phyloP scores from a whole-genome alignment of 345 rosid species.

The Ailanthus altissimus region DNA sequence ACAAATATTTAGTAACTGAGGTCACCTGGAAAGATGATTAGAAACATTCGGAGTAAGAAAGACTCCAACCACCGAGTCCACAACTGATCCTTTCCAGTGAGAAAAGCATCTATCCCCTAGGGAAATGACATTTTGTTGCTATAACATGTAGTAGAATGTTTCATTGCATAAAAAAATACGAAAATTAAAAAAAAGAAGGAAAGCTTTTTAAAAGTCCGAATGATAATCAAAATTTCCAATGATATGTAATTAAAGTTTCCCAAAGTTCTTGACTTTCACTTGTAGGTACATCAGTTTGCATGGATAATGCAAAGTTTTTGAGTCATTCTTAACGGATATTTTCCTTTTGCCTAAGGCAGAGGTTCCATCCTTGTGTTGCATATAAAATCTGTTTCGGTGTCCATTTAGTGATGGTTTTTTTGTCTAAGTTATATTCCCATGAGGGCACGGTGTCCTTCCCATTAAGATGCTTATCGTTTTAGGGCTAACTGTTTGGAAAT shows the following conservation, averaged over 20 bases:
- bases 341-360: not conserved
- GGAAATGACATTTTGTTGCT: slow-evolving; percentile 19
- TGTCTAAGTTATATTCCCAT: not conserved
- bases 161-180: no score
- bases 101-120: slow-evolving; percentile 96
- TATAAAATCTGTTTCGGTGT: not conserved
- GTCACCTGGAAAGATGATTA: slow-evolving; percentile 90
- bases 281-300: not conserved
- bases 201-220: not conserved
- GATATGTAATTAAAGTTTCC: not conserved
- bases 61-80: slow-evolving; percentile 96
- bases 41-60: slow-evolving; percentile 98
- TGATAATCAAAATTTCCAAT: not conserved
- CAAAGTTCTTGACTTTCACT: not conserved
- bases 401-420: not conserved
- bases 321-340: not conserved
- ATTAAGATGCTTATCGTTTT: not conserved
- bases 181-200: not conserved
- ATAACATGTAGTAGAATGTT: slow-evolving; percentile 11
- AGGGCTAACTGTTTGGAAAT: not conserved
- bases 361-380: not conserved
- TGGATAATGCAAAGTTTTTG: not conserved
- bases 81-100: slow-evolving; percentile 95
- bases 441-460: not conserved
- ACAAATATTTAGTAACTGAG: slow-evolving; percentile 23